Conservation (phyloP, 2,329 filamentous ascomycete genomes). For the Aspergillus pseudotamarii region DNA sequence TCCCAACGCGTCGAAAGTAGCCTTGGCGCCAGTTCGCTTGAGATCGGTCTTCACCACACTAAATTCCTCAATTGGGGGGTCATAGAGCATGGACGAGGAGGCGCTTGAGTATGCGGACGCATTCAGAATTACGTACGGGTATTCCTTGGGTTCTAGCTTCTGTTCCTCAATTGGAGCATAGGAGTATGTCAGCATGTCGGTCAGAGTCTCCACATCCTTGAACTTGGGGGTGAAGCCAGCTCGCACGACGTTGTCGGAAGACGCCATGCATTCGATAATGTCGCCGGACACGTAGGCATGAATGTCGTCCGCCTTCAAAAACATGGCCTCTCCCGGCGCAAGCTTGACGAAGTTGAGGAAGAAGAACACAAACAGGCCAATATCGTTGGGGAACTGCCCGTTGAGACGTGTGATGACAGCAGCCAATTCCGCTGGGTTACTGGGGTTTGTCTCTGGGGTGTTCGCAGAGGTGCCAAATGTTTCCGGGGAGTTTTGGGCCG, state of each 20-base stretch:
- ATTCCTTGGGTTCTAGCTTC: conserved; percentile 85
- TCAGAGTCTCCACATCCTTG: conserved; percentile 89
- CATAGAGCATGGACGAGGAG: conserved; percentile 76
- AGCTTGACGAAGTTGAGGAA: conserved; percentile 95
- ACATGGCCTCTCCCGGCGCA: conserved; percentile 88
- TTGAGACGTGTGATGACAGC: conserved; percentile 78
- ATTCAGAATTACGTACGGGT: conserved; percentile 83
- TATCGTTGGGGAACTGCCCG: conserved; percentile 82
- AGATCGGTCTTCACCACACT: conserved; percentile 81
- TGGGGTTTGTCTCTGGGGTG: conserved; percentile 38
- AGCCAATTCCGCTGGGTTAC: conserved; percentile 63
- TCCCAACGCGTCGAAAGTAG: conserved; percentile 81
- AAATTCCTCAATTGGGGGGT: conserved; percentile 97
- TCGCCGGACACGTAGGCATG: conserved; percentile 80
- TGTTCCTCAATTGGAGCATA: conserved; percentile 94
- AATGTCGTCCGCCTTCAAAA: conserved; percentile 94
- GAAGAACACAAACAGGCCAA: conserved; percentile 93
- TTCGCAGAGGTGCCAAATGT: conserved; percentile 67
- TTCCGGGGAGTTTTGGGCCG: conserved; percentile 68
- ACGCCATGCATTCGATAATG: conserved; percentile 98
- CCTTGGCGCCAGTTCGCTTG: conserved; percentile 71
- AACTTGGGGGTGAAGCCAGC: conserved; percentile 98
- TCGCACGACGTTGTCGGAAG: conserved; percentile 97
- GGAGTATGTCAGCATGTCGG: conserved; percentile 89
- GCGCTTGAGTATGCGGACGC: conserved; percentile 76